Evolutionary conservation across 2,329 filamentous ascomycete genomes (phyloP).

Genomic region (Colletotrichum sp.): DNA sequence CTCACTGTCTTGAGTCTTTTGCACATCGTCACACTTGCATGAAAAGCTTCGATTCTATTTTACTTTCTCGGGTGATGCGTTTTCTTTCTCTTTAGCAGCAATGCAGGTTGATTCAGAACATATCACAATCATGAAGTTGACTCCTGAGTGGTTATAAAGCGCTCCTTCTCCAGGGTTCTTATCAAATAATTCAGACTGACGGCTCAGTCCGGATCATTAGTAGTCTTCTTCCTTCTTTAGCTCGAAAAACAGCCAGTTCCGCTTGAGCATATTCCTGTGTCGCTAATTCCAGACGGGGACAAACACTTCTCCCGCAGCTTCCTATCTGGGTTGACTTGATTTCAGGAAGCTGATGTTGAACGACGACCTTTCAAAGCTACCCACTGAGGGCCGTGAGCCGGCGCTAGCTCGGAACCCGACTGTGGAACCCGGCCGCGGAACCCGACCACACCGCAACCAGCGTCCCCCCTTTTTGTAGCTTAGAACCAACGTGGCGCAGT

Average conservation of each 20-base stretch:
- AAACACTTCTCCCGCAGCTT: rapidly evolving
- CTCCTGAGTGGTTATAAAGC: background rate
- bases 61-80: background rate
- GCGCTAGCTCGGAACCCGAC: background rate
- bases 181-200: background rate
- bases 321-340: background rate
- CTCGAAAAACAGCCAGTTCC: background rate
- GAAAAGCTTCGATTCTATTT: background rate
- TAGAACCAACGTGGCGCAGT: background rate
- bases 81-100: background rate
- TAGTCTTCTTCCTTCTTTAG: background rate
- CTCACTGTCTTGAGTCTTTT: background rate
- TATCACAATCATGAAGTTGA: background rate
- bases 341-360: background rate
- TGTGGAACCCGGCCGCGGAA: background rate
- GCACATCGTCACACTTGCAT: background rate
- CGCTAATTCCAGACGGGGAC: rapidly evolving
- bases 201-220: background rate
- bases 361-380: background rate
- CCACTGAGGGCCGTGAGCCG: background rate
- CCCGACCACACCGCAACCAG: background rate
- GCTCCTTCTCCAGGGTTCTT: rapidly evolving
- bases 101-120: background rate
- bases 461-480: background rate
- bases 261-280: background rate